phyloP scores from a whole-genome alignment of 257 asterid genomes.

The Nicotiana otophora region DNA sequence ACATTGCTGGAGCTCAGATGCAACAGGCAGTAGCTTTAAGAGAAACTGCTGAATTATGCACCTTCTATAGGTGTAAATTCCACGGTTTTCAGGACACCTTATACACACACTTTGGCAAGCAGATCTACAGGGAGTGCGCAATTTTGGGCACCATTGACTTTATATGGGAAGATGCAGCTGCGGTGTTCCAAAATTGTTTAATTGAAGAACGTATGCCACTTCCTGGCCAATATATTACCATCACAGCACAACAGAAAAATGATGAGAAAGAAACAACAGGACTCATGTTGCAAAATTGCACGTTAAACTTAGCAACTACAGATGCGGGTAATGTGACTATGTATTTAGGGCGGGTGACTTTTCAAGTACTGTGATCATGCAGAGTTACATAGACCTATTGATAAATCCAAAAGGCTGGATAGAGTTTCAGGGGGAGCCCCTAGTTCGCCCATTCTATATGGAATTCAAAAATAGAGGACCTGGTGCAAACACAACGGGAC shows the following conservation, averaged over 20 bases:
- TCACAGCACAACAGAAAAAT: slow-evolving; percentile 14
- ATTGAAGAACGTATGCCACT: background rate
- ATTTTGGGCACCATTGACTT: slow-evolving; percentile 16
- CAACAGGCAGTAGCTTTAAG: background rate
- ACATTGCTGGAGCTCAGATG: slow-evolving; percentile 5
- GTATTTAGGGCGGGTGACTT: slow-evolving; percentile 1
- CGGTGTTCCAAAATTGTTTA: background rate
- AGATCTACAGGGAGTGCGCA: slow-evolving; percentile 13
- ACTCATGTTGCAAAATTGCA: background rate
- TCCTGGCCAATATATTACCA: background rate
- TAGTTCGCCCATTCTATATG: background rate
- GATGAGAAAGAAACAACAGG: background rate
- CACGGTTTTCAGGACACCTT: slow-evolving; percentile 17
- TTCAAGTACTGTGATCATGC: background rate
- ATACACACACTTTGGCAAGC: background rate
- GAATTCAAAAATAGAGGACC: slow-evolving; percentile 1
- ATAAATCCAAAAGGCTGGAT: background rate
- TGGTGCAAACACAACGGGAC: background rate
- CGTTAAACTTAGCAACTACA: background rate
- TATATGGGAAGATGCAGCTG: slow-evolving; percentile 5
- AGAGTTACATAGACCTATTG: background rate
- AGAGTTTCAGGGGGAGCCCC: background rate
- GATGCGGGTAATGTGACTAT: background rate
- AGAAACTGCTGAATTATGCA: background rate
- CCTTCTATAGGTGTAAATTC: slow-evolving; percentile 8